Base-by-base conservation (phyloP, 2,329 filamentous ascomycete species). In the Massarina eburnea region DNA sequence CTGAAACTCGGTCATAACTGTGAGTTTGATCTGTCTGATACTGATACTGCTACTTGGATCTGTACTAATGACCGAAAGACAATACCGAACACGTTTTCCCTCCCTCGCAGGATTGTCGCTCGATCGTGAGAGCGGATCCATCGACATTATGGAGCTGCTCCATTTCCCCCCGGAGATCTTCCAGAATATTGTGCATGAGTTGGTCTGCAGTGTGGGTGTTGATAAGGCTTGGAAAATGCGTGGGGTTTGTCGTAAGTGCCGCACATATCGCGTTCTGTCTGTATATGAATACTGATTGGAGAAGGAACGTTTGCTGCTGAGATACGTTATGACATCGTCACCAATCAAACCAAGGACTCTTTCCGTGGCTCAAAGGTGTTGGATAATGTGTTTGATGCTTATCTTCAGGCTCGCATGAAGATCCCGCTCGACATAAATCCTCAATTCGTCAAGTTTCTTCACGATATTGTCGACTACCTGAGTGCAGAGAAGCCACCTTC, bases 81-180 rank as follows among this genome's bases (percentile, higher is more conserved):
- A 8, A 29, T 14, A 29, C 14, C 26, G 8, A 29, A 29, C 14
- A 8, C 14, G 26, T 14, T 29, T 14, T 29, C 14, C 26, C 26
- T 29, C 26, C 26, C 26, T 14, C 26, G 14, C 26, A n/a, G n/a
- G n/a, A n/a, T 14, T 29, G 26, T 14, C 14, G 26, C 26, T 29
- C 26, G 14, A 8, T 14, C 8, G 8, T 14, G 26, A 29, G 14
- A 29, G 8, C 26, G 14, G 8, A 8, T 14, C 14, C 26, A 29
- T 8, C 26, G 26, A 14, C 8, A 33, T n/a, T 8, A 37, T 30
- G 39, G n/a, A 43, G 21, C 38, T 51, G 3, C 45, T 47, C 14
- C 38, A 51, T 6, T 38, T 42, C 14, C 45, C 44, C 3, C 34
- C 34, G 17, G 48, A 51, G 44, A 17, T 51, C 27, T 51, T 51